Base-by-base conservation (phyloP, 2,329 filamentous ascomycete genomes). In the Penicillium sclerotiorum region DNA sequence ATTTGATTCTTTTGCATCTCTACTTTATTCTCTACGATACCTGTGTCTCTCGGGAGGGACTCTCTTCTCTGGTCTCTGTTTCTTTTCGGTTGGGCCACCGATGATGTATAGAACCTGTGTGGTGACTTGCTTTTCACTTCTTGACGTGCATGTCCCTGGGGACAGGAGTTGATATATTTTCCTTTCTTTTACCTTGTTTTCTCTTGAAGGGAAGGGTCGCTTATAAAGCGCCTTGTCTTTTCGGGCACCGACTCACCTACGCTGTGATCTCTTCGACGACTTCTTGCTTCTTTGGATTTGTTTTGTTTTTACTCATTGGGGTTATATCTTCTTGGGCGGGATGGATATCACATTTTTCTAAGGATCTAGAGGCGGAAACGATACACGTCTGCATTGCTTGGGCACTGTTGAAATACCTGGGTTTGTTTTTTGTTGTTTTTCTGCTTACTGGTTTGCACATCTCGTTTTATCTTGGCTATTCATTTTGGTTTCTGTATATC, bases 301-400 rank as follows among this genome's bases (percentile, higher is more conserved):
- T 47, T 55, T 50, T 28, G 9, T n/a, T 61, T 60, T 60, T 60
- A 42, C 55, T 56, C 37, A 44, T 53, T 52, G 52, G 61, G 52
- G 55, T 58, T 58, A 58, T 43, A 33, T 64, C 58, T 58, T 53
- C 40, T 53, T 59, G 67, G 67, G 60, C 58, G 65, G 67, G 64
- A 64, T 60, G 65, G 66, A 61, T 64, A 59, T 63, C 45, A 65
- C 57, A 58, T 64, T 62, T 66, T 64, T 65, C 60, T 53, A 64
- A 63, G 66, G 64, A 67, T 69, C 62, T 72, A 72, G 70, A 71
- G 69, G 68, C 67, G 70, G 70, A 69, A 71, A 72, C 67, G 70
- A 72, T 71, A 72, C 66, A 72, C 68, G 69, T 72, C 66, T 72
- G 69, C 70, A 72, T 72, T 66, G 64, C 59, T 67, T 70, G 67